Evolutionary conservation across 1,284 basidiomycete species (phyloP), one percentile per base, ranked within the genome.

Genomic region (Rhodotorula sp.): DNA sequence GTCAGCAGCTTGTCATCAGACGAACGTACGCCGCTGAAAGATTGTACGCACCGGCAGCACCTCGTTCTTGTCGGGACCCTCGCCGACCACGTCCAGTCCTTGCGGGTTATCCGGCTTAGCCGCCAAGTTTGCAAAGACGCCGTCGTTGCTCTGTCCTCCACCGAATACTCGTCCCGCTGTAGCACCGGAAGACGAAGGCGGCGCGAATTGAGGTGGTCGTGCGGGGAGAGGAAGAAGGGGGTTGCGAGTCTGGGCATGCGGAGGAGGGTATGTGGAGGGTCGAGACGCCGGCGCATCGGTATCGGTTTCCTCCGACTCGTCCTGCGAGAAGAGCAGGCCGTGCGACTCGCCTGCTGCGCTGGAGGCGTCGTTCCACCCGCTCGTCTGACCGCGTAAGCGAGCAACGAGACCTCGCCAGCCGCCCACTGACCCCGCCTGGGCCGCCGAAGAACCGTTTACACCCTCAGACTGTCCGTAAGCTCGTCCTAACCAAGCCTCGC

Each of bases 51-150:
- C 91, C 22, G 94, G 94, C 13, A 93, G 92, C 0, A 87, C 85
- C 70, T 90, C 90, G 77, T 88, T 90, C 77, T 90, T 88, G 79
- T 94, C 92, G 15, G 89, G 7, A 13, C 79, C 81, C 34, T 90
- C 81, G 84, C 85, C 71, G 19, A 77, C 74, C 13, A 84, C 84
- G 30, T 82, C 82, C 52, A 74, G 81, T 34, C 86, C 80, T 84
- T 79, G 8, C 82, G 78, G 62, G 82, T 71, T 75, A 51, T 84
- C 84, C 0, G 95, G 94, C 79, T 97, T 95, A 0, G 95, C 96
- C 71, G 87, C 89, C 48, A 99, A 87, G 79, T 99, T 99, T 55
- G 90, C 89, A 80, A 98, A 99, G 9, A 99, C 94, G 20, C 95
- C 95, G 77, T 96, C 94, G 77, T 95, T 94, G 55, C 90, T 87